Evolutionary conservation across 129 eudicot species (phyloP).

Genomic region (Helichrysum umbraculigerum): DNA sequence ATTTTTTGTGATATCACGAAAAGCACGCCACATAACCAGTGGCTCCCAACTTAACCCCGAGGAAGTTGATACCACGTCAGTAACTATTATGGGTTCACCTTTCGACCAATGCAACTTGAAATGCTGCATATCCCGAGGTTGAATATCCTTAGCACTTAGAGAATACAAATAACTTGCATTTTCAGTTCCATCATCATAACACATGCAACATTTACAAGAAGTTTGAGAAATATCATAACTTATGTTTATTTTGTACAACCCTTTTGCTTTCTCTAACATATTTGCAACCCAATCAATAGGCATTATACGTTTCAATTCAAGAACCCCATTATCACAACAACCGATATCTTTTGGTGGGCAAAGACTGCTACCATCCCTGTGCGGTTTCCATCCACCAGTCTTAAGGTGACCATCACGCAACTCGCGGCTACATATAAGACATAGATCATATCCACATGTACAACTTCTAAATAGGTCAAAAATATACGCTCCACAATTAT

Average conservation of each 20-base stretch:
- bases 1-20: slow-evolving; percentile 39
- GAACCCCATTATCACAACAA: slow-evolving; percentile 45
- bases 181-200: slow-evolving; percentile 22
- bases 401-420: slow-evolving; percentile 42
- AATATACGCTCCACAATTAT: slow-evolving; percentile 51
- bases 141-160: slow-evolving; percentile 42
- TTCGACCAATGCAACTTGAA: slow-evolving; percentile 57
- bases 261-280: slow-evolving; percentile 34
- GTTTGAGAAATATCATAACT: slow-evolving; percentile 6
- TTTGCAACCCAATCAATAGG: slow-evolving; percentile 33
- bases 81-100: slow-evolving; percentile 53
- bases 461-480: slow-evolving; percentile 73
- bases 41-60: slow-evolving; percentile 76
- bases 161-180: slow-evolving; percentile 40
- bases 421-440: slow-evolving; percentile 58
- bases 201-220: slow-evolving; percentile 19
- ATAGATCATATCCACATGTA: slow-evolving; percentile 56
- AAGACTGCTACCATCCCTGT: slow-evolving; percentile 41
- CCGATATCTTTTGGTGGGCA: slow-evolving; percentile 56
- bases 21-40: slow-evolving; percentile 76
- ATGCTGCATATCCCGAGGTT: slow-evolving; percentile 38
- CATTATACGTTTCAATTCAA: slow-evolving; percentile 47
- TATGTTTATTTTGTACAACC: neutral
- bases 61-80: slow-evolving; percentile 37
- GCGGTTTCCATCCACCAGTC: slow-evolving; percentile 16